Conservation (phyloP, 306 rosid species). For the Acacia confusa region DNA sequence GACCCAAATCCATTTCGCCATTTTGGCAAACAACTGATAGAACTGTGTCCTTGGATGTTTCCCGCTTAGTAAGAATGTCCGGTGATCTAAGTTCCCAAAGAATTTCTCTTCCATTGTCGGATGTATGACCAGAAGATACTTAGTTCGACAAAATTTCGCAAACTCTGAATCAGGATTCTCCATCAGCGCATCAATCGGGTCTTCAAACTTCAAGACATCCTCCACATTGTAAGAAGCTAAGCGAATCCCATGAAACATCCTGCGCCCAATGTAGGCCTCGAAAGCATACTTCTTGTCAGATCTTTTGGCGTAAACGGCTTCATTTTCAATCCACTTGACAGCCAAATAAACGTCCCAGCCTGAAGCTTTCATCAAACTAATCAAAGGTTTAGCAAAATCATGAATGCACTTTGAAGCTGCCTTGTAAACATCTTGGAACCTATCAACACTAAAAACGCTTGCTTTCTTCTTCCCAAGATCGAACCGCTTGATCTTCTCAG, state of each 20-base stretch:
- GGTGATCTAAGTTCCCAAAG: conserved; percentile 76
- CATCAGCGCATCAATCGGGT: conserved; percentile 60
- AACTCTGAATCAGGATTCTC: conserved; percentile 70
- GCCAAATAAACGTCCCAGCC: conserved; percentile 86
- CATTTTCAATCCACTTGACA: conserved; percentile 49
- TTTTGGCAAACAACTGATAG: conserved; percentile 72
- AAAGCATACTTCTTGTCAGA: conserved; percentile 79
- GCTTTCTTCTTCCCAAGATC: conserved; percentile 46
- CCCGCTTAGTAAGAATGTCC: conserved; percentile 50
- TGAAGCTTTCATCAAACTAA: conserved; percentile 74
- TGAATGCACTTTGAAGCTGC: conserved; percentile 69
- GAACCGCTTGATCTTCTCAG: conserved; percentile 46
- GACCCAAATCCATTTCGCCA: conserved; percentile 89
- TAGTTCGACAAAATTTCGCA: conserved; percentile 58
- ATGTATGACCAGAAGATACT: conserved; percentile 66
- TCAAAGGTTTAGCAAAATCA: conserved; percentile 81
- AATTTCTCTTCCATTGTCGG: conserved; percentile 67
- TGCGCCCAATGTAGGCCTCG: conserved; percentile 71
- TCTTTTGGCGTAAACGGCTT: conserved; percentile 59
- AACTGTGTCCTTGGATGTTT: conserved; percentile 83
- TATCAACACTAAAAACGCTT: conserved; percentile 37
- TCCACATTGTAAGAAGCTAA: conserved; percentile 41
- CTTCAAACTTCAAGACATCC: conserved; percentile 54
- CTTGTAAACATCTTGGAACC: conserved; percentile 48
- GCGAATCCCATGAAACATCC: conserved; percentile 59